Conservation (phyloP, 768 basidiomycete genomes). For the Hericium erinaceus region DNA sequence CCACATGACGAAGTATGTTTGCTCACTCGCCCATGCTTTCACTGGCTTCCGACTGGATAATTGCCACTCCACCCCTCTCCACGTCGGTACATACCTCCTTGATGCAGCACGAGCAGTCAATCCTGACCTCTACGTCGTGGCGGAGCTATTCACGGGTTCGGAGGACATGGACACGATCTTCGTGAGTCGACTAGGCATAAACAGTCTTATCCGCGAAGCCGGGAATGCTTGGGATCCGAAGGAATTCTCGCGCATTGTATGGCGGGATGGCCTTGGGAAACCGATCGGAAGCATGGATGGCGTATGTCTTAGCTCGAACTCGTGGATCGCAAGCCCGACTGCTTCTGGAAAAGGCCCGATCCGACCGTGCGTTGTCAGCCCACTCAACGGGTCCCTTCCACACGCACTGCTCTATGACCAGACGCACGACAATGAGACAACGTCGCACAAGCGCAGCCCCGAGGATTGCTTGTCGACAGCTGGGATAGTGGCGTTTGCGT, state of each 20-base stretch:
- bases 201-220: constrained; percentile 91
- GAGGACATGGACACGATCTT: constrained; percentile 91
- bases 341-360: constrained; percentile 77
- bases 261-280: constrained; percentile 86
- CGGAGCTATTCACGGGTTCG: constrained; percentile 93
- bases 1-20: constrained; percentile 82
- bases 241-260: constrained; percentile 81
- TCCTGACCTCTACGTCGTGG: constrained; percentile 92
- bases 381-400: constrained; percentile 77
- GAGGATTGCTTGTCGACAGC: constrained; percentile 95
- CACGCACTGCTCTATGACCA: constrained; percentile 93
- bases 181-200: constrained; percentile 87
- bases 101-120: constrained; percentile 84
- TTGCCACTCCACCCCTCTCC: constrained; percentile 93
- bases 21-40: constrained; percentile 70
- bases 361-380: constrained; percentile 64
- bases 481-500: constrained; percentile 85
- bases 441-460: constrained; percentile 80
- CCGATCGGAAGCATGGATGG: constrained; percentile 96
- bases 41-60: constrained; percentile 98
- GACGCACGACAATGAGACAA: constrained; percentile 97
- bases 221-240: constrained; percentile 87
- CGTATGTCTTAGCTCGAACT: constrained; percentile 64
- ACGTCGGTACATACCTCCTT: constrained; percentile 92
- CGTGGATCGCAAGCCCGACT: constrained; percentile 60